Conservation (phyloP, 2,329 filamentous ascomycete genomes). For the Aspergillus versicolor region DNA sequence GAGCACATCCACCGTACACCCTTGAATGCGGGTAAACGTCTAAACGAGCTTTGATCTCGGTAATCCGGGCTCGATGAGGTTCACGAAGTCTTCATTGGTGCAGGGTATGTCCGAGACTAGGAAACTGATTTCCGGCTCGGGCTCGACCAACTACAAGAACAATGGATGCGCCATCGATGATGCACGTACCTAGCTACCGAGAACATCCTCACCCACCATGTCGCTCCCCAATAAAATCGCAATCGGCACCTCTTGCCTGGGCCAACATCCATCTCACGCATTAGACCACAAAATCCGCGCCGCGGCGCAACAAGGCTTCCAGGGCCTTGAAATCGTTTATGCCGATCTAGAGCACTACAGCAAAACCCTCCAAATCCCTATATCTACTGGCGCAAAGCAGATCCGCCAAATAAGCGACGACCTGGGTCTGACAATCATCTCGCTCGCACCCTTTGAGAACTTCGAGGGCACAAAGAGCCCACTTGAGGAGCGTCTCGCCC, state of each 20-base stretch:
- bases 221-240: conserved; percentile 26
- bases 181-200: background rate
- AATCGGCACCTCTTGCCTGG: conserved; percentile 31
- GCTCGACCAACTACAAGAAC: background rate
- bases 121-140: conserved; percentile 3
- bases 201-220: background rate
- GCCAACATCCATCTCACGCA: conserved; percentile 28
- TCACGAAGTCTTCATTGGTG: background rate
- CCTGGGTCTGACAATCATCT: conserved; percentile 24
- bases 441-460: conserved; percentile 37
- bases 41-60: background rate
- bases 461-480: conserved; percentile 34
- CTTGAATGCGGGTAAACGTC: background rate
- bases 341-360: conserved; percentile 28
- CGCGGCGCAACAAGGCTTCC: conserved; percentile 26
- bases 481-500: conserved; percentile 26
- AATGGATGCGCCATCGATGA: background rate
- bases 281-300: conserved; percentile 32
- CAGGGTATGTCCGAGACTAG: background rate
- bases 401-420: conserved; percentile 21
- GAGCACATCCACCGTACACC: background rate
- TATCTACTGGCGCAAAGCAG: conserved; percentile 19
- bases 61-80: background rate
- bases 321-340: conserved; percentile 34
- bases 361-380: conserved; percentile 14